phyloP scores from a whole-genome alignment of 148 eudicot species.

The Oxyria digyna region DNA sequence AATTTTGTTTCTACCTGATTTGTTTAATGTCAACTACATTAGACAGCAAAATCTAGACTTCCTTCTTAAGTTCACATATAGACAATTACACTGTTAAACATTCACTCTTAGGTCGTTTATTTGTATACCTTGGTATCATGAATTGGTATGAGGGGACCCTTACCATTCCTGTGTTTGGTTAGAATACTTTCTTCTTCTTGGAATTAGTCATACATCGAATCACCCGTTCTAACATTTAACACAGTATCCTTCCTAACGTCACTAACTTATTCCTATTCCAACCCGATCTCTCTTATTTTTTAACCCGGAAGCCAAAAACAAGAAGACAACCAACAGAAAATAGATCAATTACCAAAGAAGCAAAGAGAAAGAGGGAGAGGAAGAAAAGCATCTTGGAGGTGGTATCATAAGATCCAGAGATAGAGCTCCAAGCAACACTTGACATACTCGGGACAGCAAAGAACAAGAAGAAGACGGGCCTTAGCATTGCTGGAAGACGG shows the following conservation, averaged over 20 bases:
- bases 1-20: not conserved
- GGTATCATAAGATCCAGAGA: conserved; percentile 30
- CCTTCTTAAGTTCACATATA: not conserved
- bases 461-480: conserved; percentile 47
- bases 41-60: not conserved
- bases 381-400: conserved; percentile 47
- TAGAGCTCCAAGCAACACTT: conserved; percentile 44
- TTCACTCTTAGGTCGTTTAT: too few species aligned
- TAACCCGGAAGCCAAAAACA: not conserved
- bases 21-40: not conserved
- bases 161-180: too few species aligned
- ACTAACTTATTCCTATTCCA: too few species aligned
- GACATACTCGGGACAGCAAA: conserved; percentile 53
- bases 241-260: not conserved
- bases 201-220: too few species aligned
- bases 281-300: too few species aligned
- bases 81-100: too few species aligned
- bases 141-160: too few species aligned
- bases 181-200: too few species aligned
- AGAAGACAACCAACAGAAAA: not conserved
- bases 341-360: conserved; percentile 28
- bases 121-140: too few species aligned
- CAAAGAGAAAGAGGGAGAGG: conserved; percentile 47
- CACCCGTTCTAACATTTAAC: too few species aligned
- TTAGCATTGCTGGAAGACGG: conserved; percentile 34